Evolutionary conservation across 2,329 filamentous ascomycete genomes (phyloP), one percentile per base, ranked within the genome.

Genomic region (Arthrobotrys megalospora): DNA sequence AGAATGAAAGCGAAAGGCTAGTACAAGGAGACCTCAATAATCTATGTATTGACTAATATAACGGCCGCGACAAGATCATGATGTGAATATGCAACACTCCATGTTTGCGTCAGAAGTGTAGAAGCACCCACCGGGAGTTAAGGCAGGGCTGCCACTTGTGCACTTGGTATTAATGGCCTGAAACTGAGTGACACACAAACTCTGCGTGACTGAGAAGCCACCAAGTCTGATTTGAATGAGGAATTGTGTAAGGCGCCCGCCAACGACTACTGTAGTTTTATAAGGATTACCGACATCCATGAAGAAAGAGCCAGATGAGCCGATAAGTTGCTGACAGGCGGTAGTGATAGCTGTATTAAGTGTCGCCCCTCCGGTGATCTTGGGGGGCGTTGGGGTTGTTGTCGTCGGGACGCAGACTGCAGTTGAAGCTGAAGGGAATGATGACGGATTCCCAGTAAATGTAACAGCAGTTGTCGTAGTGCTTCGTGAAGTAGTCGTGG

Each of bases 221-320:
- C 64, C 64, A 16, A 67, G 36, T 12, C 32, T 55, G 47, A 67
- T 67, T 43, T 67, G 47, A 24, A 67, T 53, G 3, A 67, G 21
- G 12, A 67, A 67, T 19, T 41, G 32, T 11, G 64, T 67, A 12
- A 34, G 32, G 8, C 32, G 19, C 14, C 64, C 64, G 6, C 64
- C 38, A 19, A 67, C 64, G 1, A 14, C 14, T 19, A 67, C 47
- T 5, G 21, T 55, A 32, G 50, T 45, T 12, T 53, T 67, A 12
- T 67, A 67, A 1, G 64, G 48, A 45, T 53, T 43, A 6, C 64
- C 64, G 8, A 67, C 19, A 1, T 53, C 64, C 50, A 67, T 53
- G 8, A 7, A 67, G 14, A 55, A 55, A 6, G 62, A 65, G 12
- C 64, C 50, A 10, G 47, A 41, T 1, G 64, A 32, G 14, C 47